Evolutionary conservation across 306 rosid genomes (phyloP).

Genomic region (Lupinus albus): DNA sequence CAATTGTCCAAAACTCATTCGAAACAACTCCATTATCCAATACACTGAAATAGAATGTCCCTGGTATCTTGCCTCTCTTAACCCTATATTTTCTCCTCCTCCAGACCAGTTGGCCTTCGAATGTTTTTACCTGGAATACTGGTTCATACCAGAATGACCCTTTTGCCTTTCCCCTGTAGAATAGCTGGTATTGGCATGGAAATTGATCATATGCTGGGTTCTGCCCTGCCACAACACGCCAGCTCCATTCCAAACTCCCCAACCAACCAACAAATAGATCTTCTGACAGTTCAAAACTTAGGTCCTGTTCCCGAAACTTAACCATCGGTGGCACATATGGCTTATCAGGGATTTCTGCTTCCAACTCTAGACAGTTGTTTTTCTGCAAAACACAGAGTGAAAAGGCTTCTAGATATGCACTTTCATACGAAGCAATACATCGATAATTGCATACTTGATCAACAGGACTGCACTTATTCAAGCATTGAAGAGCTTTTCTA

Average conservation of each 20-base stretch:
- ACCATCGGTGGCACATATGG: constrained; percentile 66
- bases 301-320: constrained; percentile 50
- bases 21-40: constrained; percentile 89
- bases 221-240: constrained; percentile 90
- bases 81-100: constrained; percentile 81
- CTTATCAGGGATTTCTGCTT: constrained; percentile 69
- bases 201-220: constrained; percentile 89
- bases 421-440: constrained; percentile 82
- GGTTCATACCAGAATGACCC: constrained; percentile 96
- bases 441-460: constrained; percentile 89
- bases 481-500: constrained; percentile 83
- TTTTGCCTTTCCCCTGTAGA: constrained; percentile 80
- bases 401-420: constrained; percentile 74
- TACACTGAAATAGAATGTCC: constrained; percentile 78
- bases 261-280: constrained; percentile 87
- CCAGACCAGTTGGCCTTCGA: constrained; percentile 83
- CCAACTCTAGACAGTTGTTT: constrained; percentile 79
- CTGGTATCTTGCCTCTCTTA: constrained; percentile 66
- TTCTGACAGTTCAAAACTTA: constrained; percentile 65
- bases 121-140: constrained; percentile 74
- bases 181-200: constrained; percentile 86
- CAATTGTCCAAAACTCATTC: constrained; percentile 87
- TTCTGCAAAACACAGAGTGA: constrained; percentile 89
- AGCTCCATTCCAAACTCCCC: constrained; percentile 79
- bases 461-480: constrained; percentile 81